A percentile compares a stretch with the other conserved stretches of the same genome.
Conservation (phyloP, 2,329 filamentous ascomycete species). For the Cladophialophora immunda region DNA sequence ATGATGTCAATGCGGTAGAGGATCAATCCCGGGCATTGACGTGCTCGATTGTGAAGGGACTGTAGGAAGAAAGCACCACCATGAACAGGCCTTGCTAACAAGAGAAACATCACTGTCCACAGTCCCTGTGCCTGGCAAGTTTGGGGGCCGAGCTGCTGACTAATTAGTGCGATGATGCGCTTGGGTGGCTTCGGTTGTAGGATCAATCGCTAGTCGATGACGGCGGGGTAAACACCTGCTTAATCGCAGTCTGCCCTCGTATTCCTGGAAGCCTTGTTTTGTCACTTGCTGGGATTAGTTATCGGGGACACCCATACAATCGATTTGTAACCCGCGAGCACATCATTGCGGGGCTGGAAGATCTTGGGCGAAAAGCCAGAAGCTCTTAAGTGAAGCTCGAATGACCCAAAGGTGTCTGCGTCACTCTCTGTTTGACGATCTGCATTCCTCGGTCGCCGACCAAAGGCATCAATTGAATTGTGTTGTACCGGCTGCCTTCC, state of each 20-base stretch:
- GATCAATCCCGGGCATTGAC: too few relatives aligned
- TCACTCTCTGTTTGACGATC: slow-evolving; percentile 3
- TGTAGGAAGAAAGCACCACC: too few relatives aligned
- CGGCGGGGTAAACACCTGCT: not conserved
- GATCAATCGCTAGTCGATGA: not conserved
- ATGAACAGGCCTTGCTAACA: too few relatives aligned
- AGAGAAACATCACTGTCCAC: too few relatives aligned
- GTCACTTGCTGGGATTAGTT: slow-evolving; percentile 31
- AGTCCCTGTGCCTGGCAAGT: not conserved
- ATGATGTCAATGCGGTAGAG: too few relatives aligned
- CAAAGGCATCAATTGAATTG: not conserved
- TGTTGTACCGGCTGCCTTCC: not conserved
- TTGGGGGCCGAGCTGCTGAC: not conserved
- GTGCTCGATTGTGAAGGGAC: too few relatives aligned
- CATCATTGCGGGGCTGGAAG: slow-evolving; percentile 36
- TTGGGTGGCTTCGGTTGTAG: not conserved
- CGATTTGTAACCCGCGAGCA: slow-evolving; percentile 37
- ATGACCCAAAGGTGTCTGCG: not conserved
- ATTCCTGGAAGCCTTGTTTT: not conserved
- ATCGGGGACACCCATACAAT: slow-evolving; percentile 11
- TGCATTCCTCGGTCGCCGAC: not conserved
- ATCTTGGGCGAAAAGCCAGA: slow-evolving; percentile 2
- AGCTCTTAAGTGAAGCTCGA: not conserved
- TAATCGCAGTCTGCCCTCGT: not conserved
- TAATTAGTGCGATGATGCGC: not conserved